A percentile compares a stretch with the other conserved stretches of the same genome.
Conservation (phyloP, 2,329 filamentous ascomycete genomes). For the Pyrenophora tritici-repentis region DNA sequence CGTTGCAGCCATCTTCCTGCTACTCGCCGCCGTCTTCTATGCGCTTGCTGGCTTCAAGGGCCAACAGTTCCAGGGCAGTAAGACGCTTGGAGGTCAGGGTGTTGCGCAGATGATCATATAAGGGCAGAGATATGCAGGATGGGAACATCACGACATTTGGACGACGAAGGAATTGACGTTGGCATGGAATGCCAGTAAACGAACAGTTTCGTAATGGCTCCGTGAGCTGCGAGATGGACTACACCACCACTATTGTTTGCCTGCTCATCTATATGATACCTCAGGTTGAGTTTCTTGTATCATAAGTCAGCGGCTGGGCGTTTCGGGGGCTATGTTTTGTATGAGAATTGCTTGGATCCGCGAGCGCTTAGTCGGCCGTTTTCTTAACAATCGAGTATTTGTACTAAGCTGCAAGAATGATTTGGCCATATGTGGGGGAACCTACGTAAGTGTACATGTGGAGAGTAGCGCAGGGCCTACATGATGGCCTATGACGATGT, state of each 20-base stretch:
- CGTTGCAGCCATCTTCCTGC: slow-evolving; percentile 80
- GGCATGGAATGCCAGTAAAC: slow-evolving; percentile 3
- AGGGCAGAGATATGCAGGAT: neutral
- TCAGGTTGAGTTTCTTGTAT: slow-evolving; percentile 27
- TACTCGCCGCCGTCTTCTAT: slow-evolving; percentile 81
- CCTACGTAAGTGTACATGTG: slow-evolving; percentile 18
- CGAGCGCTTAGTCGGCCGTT: slow-evolving; percentile 4
- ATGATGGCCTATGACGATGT: slow-evolving; percentile 22
- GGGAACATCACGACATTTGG: neutral
- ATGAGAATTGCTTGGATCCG: slow-evolving; percentile 6
- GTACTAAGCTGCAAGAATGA: slow-evolving; percentile 5
- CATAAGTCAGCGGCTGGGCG: slow-evolving; percentile 38
- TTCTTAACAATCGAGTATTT: slow-evolving; percentile 1
- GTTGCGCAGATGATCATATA: slow-evolving; percentile 96
- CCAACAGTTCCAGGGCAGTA: slow-evolving; percentile 87
- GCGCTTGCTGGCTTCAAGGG: slow-evolving; percentile 77
- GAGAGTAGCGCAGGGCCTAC: slow-evolving; percentile 18
- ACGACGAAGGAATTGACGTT: neutral
- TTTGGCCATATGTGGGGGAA: slow-evolving; percentile 12
- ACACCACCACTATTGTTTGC: slow-evolving; percentile 1
- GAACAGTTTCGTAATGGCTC: slow-evolving; percentile 1
- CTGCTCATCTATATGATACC: neutral
- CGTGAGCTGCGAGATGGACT: neutral
- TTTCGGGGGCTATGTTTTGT: slow-evolving; percentile 21
- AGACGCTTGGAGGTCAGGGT: slow-evolving; percentile 91